Base-by-base conservation (phyloP, 345 rosid genomes). In the Trapa incisa region DNA sequence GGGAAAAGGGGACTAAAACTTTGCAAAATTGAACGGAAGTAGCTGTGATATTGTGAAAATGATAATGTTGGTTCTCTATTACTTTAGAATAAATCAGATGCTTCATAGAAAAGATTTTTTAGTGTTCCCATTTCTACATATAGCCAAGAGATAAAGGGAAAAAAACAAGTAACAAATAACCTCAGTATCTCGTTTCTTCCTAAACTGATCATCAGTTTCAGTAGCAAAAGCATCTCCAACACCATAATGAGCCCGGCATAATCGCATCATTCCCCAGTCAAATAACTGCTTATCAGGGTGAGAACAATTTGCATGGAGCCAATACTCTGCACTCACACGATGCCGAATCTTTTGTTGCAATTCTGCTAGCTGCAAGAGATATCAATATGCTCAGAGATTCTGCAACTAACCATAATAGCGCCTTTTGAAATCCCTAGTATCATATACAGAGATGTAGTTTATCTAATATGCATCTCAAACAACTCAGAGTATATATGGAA, bases 191-290 rank as follows among this genome's bases (percentile, higher is more conserved):
- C 96, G 92, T 80, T 89, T 91, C 89, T 89, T 89, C 67, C 96
- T 80, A 72, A 87, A 83, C 71, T 87, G 93, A 72, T 95, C 96
- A 79, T 95, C 94, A 73, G 89, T 84, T 77, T 89, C 99, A 68
- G 70, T 78, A 35, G 89, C 87, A 83, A 89, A 95, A 73, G 96
- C 96, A 83, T 89, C 92, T 58, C 94, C 96, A 71, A 87, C 79
- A 3, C 99, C 99, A 73, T 87, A 89, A 36, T 82, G 72, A 56
- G 90, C 86, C 42, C 91, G 92, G 68, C 80, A 87, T 69, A 89
- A 73, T 70, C 97, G 92, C 87, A 85, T 84, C 96, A 86, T 85
- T 53, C 96, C 96, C 97, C 99, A 95, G 80, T 95, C 96, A 82
- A 81, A 91, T 66, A 95, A 71, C 65, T 86, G 92, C 74, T 77